Evolutionary conservation across 371 early-diverging fungal genomes (phyloP).

Genomic region (Coemansia sp.): DNA sequence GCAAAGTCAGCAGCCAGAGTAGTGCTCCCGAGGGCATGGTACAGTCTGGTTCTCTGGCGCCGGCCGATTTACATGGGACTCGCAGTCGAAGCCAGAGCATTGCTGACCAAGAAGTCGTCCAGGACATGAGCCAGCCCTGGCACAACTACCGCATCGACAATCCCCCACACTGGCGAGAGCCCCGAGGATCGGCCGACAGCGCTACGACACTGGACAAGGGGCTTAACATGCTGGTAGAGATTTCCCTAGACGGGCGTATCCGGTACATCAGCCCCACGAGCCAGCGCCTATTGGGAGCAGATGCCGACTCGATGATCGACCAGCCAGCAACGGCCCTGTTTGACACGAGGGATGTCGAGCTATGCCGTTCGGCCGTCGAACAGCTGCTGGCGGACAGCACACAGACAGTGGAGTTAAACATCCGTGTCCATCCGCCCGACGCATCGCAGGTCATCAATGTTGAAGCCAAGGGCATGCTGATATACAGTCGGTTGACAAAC

Average conservation of each 20-base stretch:
- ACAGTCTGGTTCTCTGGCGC: no score
- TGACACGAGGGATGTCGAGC: constrained; percentile 55
- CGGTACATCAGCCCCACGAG: constrained; percentile 50
- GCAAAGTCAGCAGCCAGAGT: neutral
- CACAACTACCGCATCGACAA: neutral
- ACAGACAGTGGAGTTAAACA: constrained; percentile 74
- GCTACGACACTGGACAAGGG: constrained; percentile 31
- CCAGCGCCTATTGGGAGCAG: constrained; percentile 28
- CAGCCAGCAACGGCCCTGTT: constrained; percentile 39
- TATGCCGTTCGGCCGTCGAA: constrained; percentile 69
- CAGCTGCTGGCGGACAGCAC: constrained; percentile 70
- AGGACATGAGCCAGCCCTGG: neutral
- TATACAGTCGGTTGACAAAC: constrained; percentile 68
- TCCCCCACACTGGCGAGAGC: constrained; percentile 3
- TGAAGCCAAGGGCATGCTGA: constrained; percentile 91
- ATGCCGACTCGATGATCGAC: constrained; percentile 31
- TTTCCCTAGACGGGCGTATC: constrained; percentile 45
- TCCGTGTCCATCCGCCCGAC: constrained; percentile 58
- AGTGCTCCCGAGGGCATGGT: no score
- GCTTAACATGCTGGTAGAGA: constrained; percentile 46
- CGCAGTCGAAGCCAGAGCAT: neutral
- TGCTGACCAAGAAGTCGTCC: neutral
- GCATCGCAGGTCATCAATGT: constrained; percentile 55
- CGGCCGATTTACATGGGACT: neutral
- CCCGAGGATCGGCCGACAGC: neutral